Percentiles rank a stretch among this genome's conserved stretches.
Evolutionary conservation across 2,329 filamentous ascomycete genomes (phyloP).

Genomic region (Cladophialophora carrionii): DNA sequence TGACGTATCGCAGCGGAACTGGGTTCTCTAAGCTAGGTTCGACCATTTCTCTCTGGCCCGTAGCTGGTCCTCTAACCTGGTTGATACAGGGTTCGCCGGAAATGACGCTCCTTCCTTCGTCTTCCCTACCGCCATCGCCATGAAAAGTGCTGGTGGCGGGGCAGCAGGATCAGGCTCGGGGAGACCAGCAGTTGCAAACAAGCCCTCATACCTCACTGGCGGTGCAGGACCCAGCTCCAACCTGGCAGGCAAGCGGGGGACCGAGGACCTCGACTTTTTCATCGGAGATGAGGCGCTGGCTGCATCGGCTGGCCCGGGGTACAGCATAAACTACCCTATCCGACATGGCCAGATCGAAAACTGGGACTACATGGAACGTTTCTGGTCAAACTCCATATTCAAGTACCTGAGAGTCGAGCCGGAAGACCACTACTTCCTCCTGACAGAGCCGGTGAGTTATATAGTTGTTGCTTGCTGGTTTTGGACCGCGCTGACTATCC

Average conservation of each 20-base stretch:
- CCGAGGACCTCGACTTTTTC: slow-evolving; percentile 97
- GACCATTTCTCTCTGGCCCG: slow-evolving; percentile 40
- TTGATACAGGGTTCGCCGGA: slow-evolving; percentile 81
- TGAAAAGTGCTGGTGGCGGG: slow-evolving; percentile 73
- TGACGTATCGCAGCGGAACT: slow-evolving; percentile 75
- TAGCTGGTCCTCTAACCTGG: slow-evolving; percentile 22
- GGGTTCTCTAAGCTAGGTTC: slow-evolving; percentile 98
- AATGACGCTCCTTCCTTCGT: slow-evolving; percentile 99
- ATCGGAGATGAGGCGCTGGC: slow-evolving; percentile 95
- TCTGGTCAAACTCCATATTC: slow-evolving; percentile 99
- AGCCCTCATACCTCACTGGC: slow-evolving; percentile 91
- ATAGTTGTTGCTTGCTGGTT: neutral
- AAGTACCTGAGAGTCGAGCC: slow-evolving; percentile 98
- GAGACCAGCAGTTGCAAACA: slow-evolving; percentile 86
- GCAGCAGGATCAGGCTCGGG: slow-evolving; percentile 79
- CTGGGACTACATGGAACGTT: slow-evolving; percentile 99
- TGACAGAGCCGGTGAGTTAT: slow-evolving; percentile 84
- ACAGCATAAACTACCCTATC: slow-evolving; percentile 96
- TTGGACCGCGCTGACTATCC: slow-evolving; percentile 19
- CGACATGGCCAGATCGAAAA: slow-evolving; percentile 98
- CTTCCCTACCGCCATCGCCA: slow-evolving; percentile 97
- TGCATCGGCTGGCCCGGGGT: slow-evolving; percentile 83
- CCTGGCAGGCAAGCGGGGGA: slow-evolving; percentile 88
- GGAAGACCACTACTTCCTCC: slow-evolving; percentile 96
- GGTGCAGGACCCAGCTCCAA: slow-evolving; percentile 82